phyloP scores from a whole-genome alignment of 208 protist genomes.

The Trypanosoma cruzi region DNA sequence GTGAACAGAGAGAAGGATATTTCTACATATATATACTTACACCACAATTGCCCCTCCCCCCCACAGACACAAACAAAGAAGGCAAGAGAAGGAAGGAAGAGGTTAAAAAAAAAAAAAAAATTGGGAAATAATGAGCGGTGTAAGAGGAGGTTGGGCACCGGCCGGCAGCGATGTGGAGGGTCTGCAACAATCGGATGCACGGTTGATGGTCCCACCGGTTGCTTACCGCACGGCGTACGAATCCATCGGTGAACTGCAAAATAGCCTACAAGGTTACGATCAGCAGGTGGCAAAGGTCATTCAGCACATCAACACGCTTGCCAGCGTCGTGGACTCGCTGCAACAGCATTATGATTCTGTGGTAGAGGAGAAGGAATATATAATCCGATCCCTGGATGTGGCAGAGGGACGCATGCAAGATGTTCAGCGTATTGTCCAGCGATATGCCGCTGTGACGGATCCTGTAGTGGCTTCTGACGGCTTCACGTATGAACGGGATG shows the following conservation, averaged over 20 bases:
- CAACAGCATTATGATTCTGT: constrained; percentile 66
- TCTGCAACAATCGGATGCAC: constrained; percentile 30
- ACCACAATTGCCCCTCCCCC: too few species aligned
- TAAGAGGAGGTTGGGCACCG: not conserved
- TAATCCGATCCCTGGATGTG: constrained; percentile 38
- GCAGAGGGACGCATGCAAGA: constrained; percentile 60
- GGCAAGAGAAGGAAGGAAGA: too few species aligned
- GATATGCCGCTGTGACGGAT: constrained; percentile 75
- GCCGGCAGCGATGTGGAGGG: constrained; percentile 32
- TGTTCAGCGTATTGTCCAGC: constrained; percentile 60
- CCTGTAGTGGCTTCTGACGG: constrained; percentile 91
- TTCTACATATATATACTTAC: not conserved
- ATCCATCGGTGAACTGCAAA: constrained; percentile 32
- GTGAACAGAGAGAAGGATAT: too few species aligned
- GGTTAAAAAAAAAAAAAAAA: constrained; percentile 5
- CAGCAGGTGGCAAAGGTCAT: constrained; percentile 42
- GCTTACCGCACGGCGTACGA: constrained; percentile 54
- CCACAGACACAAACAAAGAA: too few species aligned
- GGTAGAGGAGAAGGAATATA: constrained; percentile 50
- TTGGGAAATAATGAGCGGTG: constrained; percentile 2
- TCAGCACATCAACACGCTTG: constrained; percentile 44
- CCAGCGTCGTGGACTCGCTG: constrained; percentile 45
- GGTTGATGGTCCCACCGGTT: constrained; percentile 35
- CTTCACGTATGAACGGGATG: constrained; percentile 90
- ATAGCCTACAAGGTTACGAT: constrained; percentile 52